These are phyloP conservation scores for Ogataea sp. DNA, from an alignment of 805 yeast species.

Conservation along the genomic window DNA sequence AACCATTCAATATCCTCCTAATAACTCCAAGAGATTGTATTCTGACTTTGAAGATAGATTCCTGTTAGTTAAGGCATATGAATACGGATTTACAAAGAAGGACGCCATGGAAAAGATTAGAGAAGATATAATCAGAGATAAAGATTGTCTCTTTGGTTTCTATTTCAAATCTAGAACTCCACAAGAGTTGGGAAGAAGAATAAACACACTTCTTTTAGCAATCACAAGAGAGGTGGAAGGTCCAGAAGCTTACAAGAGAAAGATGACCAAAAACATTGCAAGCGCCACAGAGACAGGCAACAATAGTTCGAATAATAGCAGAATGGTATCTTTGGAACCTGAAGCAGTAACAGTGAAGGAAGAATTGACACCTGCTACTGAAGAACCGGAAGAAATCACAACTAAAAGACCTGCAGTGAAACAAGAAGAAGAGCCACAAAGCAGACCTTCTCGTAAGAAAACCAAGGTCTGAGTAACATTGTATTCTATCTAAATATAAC, in stretches of 20 bases:
- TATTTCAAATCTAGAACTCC: conserved; percentile 63
- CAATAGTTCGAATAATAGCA: conserved; percentile 12
- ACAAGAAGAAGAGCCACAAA: too few species aligned
- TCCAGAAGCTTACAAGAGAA: conserved; percentile 45
- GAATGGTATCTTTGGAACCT: conserved; percentile 26
- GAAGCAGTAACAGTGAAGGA: too few species aligned
- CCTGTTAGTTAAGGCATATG: conserved; percentile 50
- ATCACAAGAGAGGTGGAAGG: conserved; percentile 65
- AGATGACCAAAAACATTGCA: conserved; percentile 17
- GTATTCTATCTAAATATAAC: too few species aligned
- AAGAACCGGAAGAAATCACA: too few species aligned
- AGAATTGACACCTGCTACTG: too few species aligned
- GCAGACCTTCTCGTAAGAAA: too few species aligned
- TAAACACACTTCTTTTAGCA: conserved; percentile 58
- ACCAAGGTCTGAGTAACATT: too few species aligned
- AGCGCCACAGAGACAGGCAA: conserved; percentile 1
- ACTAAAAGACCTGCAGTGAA: too few species aligned
- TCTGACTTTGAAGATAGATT: conserved; percentile 66
- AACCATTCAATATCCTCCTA: conserved; percentile 70
- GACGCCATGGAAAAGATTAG: conserved; percentile 56
- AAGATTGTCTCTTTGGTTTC: conserved; percentile 66
- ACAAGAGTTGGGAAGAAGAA: conserved; percentile 64
- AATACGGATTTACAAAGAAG: conserved; percentile 55
- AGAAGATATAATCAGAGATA: conserved; percentile 52
- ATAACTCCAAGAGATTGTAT: conserved; percentile 68